phyloP scores from a whole-genome alignment of 2,329 filamentous ascomycete species.

The Colletotrichum phormii region DNA sequence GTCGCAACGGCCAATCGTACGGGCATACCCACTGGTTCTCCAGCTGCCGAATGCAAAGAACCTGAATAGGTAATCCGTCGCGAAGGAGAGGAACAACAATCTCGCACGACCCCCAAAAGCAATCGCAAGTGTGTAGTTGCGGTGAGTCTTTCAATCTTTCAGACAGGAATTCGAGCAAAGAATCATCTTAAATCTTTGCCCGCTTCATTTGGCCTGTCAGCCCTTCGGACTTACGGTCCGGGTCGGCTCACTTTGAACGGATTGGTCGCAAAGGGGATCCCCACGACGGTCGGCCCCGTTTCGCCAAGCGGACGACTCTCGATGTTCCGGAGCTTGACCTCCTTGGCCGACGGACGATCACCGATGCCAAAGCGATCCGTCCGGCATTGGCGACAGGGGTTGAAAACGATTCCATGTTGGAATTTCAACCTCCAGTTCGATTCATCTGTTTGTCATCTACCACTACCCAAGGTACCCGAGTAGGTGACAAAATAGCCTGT shows the following conservation, averaged over 20 bases:
- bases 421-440: background rate
- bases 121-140: background rate
- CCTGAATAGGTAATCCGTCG: constrained; percentile 1
- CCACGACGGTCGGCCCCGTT: background rate
- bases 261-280: background rate
- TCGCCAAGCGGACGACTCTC: constrained; percentile 2
- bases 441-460: background rate
- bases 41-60: background rate
- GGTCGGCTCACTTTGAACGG: background rate
- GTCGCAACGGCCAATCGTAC: constrained; percentile 4
- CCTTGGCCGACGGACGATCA: background rate
- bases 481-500: no score
- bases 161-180: background rate
- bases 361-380: background rate
- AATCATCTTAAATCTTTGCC: background rate
- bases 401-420: background rate
- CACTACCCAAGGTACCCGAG: no score
- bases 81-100: background rate
- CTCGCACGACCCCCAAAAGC: background rate
- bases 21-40: background rate
- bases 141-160: background rate
- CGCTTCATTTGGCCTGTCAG: background rate
- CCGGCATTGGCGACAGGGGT: background rate
- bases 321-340: constrained; percentile 6
- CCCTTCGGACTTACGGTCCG: background rate